Evolutionary conservation across 305 asterid genomes (phyloP).

Genomic region (Fraxinus platypoda): DNA sequence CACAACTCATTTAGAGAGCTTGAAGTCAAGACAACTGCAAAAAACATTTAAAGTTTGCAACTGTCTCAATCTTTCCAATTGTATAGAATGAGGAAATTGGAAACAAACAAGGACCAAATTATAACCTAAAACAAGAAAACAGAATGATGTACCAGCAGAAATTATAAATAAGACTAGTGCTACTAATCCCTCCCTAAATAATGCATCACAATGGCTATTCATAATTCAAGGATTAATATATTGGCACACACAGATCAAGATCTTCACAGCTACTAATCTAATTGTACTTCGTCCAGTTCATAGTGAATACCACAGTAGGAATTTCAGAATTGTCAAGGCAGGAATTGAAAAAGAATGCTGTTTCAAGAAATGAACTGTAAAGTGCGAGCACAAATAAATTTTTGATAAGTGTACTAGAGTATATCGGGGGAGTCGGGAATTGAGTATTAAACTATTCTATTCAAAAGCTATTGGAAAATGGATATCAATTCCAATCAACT

Average conservation of each 20-base stretch:
- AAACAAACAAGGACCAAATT: background rate
- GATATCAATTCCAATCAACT: conserved; percentile 6
- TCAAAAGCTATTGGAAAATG: background rate
- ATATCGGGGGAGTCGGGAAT: background rate
- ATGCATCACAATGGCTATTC: background rate
- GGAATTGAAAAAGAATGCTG: background rate
- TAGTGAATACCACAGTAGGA: background rate
- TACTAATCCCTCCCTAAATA: background rate
- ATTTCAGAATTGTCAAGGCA: background rate
- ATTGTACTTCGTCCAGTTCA: background rate
- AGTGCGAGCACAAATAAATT: background rate
- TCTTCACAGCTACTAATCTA: background rate
- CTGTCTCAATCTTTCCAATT: background rate
- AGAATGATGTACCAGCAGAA: background rate
- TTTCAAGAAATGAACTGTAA: background rate
- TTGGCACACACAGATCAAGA: background rate
- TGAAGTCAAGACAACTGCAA: background rate
- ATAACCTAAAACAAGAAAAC: background rate
- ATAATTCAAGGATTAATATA: background rate
- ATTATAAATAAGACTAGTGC: background rate
- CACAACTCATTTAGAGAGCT: background rate
- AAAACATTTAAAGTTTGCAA: background rate
- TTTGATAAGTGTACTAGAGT: background rate
- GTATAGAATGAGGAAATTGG: background rate
- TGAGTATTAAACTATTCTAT: background rate